phyloP scores from a whole-genome alignment of 768 basidiomycete species.

The Brasilioporus rufonigricans region DNA sequence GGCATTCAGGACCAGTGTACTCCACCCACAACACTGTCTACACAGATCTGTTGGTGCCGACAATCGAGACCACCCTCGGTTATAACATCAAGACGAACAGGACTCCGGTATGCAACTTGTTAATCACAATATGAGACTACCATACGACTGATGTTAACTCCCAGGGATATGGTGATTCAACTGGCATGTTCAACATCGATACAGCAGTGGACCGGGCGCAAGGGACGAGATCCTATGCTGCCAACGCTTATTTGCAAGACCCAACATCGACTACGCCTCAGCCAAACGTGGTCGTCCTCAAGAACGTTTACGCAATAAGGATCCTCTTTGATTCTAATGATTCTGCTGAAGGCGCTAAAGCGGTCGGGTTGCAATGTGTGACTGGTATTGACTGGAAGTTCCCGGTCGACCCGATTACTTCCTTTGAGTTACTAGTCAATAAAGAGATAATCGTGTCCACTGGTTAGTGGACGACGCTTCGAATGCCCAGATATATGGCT shows the following conservation, averaged over 20 bases:
- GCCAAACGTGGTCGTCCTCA: constrained; percentile 8
- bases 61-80: constrained; percentile 5
- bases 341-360: not conserved
- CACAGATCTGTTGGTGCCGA: constrained; percentile 12
- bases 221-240: constrained; percentile 19
- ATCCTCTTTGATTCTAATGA: constrained; percentile 5
- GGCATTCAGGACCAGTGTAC: constrained; percentile 7
- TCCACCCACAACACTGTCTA: constrained; percentile 16
- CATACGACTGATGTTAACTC: not conserved
- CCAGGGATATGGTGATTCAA: constrained; percentile 13
- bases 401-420: not conserved
- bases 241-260: constrained; percentile 13
- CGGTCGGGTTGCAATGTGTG: constrained; percentile 9
- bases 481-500: too few relatives aligned
- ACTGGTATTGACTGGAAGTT: constrained; percentile 5
- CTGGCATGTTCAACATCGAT: constrained; percentile 19
- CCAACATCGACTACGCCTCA: constrained; percentile 8
- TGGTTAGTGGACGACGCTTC: not conserved
- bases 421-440: not conserved
- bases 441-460: not conserved
- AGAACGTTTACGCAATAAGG: constrained; percentile 4
- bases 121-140: not conserved
- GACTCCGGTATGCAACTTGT: constrained; percentile 5
- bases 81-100: constrained; percentile 14
- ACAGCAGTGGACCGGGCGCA: constrained; percentile 12